phyloP scores from a whole-genome alignment of 306 rosid genomes.

The Urtica urens region DNA sequence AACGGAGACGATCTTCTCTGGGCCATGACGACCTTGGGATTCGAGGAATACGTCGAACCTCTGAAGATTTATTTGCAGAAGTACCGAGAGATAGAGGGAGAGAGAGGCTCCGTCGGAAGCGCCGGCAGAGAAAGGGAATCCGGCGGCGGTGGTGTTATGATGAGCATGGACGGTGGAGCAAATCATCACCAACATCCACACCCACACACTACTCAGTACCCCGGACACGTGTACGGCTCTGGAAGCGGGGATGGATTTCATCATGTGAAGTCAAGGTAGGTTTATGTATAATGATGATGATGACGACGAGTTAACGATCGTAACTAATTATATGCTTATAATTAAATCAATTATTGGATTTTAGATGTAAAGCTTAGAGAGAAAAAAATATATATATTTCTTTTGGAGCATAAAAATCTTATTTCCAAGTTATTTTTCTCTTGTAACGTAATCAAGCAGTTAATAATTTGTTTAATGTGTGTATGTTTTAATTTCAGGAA shows the following conservation, averaged over 20 bases:
- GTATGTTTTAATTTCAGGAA: no score
- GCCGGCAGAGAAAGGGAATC: slow-evolving; percentile 20
- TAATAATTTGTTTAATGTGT: no score
- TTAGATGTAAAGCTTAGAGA: no score
- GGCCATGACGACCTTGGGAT: slow-evolving; percentile 60
- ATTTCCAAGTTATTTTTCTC: no score
- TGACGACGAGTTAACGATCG: background rate
- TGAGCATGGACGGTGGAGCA: slow-evolving; percentile 14
- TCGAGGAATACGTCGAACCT: slow-evolving; percentile 57
- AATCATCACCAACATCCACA: background rate
- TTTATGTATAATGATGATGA: background rate
- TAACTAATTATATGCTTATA: no score
- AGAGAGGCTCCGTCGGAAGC: slow-evolving; percentile 29
- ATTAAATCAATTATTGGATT: no score
- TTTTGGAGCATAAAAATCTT: background rate
- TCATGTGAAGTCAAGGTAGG: slow-evolving; percentile 30
- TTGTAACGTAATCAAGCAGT: no score
- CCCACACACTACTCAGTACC: slow-evolving; percentile 32
- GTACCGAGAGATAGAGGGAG: slow-evolving; percentile 61
- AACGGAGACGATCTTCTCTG: slow-evolving; percentile 60
- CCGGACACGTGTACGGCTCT: slow-evolving; percentile 36
- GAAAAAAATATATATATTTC: no score
- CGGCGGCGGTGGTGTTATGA: slow-evolving; percentile 26
- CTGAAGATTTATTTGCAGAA: slow-evolving; percentile 48
- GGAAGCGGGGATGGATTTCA: slow-evolving; percentile 21